A percentile compares a stretch with the other conserved stretches of the same genome.
These are phyloP conservation scores for Ogataea henricii DNA, from an alignment of 805 yeast species.

Conservation along the genomic window DNA sequence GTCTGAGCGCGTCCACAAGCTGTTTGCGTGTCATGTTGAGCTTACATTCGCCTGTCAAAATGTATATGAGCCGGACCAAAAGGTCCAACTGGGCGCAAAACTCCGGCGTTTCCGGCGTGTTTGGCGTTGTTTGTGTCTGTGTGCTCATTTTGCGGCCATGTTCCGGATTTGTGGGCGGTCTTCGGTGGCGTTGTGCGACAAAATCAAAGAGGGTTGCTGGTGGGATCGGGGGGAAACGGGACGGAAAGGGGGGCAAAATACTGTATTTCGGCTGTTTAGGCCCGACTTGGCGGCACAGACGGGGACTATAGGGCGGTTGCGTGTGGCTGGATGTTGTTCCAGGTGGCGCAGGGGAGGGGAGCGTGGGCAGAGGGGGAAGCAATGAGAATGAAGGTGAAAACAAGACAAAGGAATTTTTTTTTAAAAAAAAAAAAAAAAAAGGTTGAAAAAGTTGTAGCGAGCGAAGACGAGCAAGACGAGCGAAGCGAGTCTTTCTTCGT, in stretches of 20 bases:
- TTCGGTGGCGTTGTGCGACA: background rate
- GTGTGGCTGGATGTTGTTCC: background rate
- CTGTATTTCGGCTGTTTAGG: background rate
- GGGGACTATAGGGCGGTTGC: too few species aligned
- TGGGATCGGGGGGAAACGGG: background rate
- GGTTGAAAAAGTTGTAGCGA: too few species aligned
- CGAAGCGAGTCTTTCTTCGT: too few species aligned
- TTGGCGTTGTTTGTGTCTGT: conserved; percentile 8
- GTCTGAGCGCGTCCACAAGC: conserved; percentile 19
- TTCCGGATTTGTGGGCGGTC: background rate
- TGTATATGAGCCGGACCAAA: conserved; percentile 24
- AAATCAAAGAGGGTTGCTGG: background rate
- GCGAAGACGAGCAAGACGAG: too few species aligned
- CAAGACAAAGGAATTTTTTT: background rate
- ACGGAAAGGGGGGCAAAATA: background rate
- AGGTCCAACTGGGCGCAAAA: conserved; percentile 25
- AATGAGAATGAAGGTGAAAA: background rate
- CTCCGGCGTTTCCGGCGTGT: conserved; percentile 11
- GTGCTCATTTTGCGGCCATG: conserved; percentile 10
- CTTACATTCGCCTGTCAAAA: conserved; percentile 30
- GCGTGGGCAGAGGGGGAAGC: background rate
- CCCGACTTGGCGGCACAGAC: background rate
- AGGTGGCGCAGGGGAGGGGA: too few species aligned
- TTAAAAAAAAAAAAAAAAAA: too few species aligned
- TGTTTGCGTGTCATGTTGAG: conserved; percentile 19